These are phyloP conservation scores for Pterocarpus santalinus DNA, from an alignment of 306 rosid genomes.

Conservation along the genomic window DNA sequence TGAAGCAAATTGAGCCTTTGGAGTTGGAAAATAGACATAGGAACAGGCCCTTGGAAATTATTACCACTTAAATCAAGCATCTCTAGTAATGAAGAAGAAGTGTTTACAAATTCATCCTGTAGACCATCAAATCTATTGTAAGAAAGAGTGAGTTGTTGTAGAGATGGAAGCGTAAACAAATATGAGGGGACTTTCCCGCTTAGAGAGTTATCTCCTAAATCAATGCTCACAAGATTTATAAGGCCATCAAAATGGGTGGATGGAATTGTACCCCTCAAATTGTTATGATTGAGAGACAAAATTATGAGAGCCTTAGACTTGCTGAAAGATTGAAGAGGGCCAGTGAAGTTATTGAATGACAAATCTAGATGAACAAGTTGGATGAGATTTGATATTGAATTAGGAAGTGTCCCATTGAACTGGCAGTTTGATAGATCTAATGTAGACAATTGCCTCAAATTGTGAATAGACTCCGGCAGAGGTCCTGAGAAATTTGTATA, in stretches of 20 bases:
- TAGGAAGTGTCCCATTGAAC: conserved; percentile 39
- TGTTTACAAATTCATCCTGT: not conserved
- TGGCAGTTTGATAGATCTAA: conserved; percentile 18
- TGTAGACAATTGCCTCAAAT: conserved; percentile 12
- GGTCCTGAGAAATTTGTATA: conserved; percentile 15
- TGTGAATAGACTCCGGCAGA: not conserved
- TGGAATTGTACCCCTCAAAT: not conserved
- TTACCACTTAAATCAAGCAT: not conserved
- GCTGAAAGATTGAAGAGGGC: conserved; percentile 39
- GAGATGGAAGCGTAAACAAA: not conserved
- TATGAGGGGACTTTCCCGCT: conserved; percentile 12
- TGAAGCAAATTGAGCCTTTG: not conserved
- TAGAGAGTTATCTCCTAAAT: not conserved
- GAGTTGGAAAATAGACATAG: conserved; percentile 24
- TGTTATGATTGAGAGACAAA: not conserved
- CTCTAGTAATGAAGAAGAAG: not conserved
- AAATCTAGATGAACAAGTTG: conserved; percentile 28
- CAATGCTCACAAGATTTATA: not conserved
- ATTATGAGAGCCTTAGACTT: not conserved
- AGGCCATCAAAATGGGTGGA: conserved; percentile 35
- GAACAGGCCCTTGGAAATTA: conserved; percentile 48
- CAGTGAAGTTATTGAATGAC: not conserved
- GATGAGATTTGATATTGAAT: conserved; percentile 18
- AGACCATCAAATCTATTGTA: conserved; percentile 26
- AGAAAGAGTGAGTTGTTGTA: not conserved